Base-by-base conservation (phyloP, 345 rosid species). In the Syzygium aqueum region DNA sequence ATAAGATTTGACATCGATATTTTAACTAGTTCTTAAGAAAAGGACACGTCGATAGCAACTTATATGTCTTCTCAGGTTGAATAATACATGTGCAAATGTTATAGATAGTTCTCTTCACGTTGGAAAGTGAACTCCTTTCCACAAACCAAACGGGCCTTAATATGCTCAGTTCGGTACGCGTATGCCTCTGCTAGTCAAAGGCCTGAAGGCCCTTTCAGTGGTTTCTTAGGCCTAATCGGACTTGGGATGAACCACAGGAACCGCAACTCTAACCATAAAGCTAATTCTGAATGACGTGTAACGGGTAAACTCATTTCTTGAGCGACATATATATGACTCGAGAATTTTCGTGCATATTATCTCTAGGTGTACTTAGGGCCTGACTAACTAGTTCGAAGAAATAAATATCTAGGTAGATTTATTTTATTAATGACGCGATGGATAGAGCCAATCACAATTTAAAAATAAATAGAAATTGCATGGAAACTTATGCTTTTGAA, bases 381-480 rank as follows among this genome's bases (percentile, higher is more conserved):
- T 0, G 3, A 59, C 1, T 59, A 59, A 7, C 30, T 27, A 27
- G 67, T 27, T 30, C 23, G 9, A 67, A 67, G 13, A 33, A 67
- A 33, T 17, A 33, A 8, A 33, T 33, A 67, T 8, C 33, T 30
- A 1, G 3, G 5, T 2, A 28, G 1, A 65, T 65, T 2, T 16
- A 16, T 65, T 65, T 33, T 65, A 65, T 0, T 0, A 30, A 65
- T 30, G 22, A 65, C 43, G 21, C 15, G 23, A 30, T 7, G 3
- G 12, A 8, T 3, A 65, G 43, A 65, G 0, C 21, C 19, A 6
- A 63, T 14, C 5, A 7, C 9, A 65, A 0, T 28, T 28, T n/a
- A 65, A 28, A 17, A 28, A 12, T 3, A 65, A 14, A 65, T 30
- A 16, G 1, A 65, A 65, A 30, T 8, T 2, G 0, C 0, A 0